Evolutionary conservation across 805 yeast genomes (phyloP), one percentile per base, ranked within the genome.

Genomic region (Teunomyces lycoperdinae): DNA sequence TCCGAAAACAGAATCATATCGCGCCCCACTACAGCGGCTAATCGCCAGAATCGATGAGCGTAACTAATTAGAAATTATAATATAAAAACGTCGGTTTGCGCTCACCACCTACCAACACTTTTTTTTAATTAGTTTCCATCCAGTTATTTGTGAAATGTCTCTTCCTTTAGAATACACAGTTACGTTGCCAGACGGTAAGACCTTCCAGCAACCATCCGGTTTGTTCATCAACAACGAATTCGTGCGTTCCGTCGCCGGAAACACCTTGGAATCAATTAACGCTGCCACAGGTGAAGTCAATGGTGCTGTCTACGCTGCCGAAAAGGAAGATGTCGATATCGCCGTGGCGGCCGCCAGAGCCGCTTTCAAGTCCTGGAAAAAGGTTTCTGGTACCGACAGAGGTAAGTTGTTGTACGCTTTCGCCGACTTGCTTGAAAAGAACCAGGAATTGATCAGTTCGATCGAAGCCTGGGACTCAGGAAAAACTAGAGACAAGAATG

Each of bases 211-310:
- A 56, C 88, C 87, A 33, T 50, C 81, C n/a, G 89, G 88, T 5
- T 67, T 83, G 51, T 83, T 80, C 62, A 80, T 81, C 58, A 73
- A 79, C 63, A 80, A 80, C 55, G 78, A 80, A 60, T 79, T 76
- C 63, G 67, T 71, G 31, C 54, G 62, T 28, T 63, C 80, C 6
- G 52, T 59, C 26, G 58, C 65, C 20, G 71, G 70, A 33, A 57
- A 60, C 43, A 71, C 74, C 27, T 50, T 73, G 39, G 76, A 73
- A 11, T 72, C 77, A 20, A 60, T 70, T 48, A 71, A 73, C 53
- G 77, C 78, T 13, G 56, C 70, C 33, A 73, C 76, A 29, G 73
- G 73, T 14, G 76, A 73, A 54, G 63, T 67, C 56, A 73, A 70
- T 55, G 75, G 73, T 16, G 44, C 63, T 7, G 74, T 73, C 3